phyloP scores from a whole-genome alignment of 192 early-diverging fungal species.

The Rhizophagus clarus region DNA sequence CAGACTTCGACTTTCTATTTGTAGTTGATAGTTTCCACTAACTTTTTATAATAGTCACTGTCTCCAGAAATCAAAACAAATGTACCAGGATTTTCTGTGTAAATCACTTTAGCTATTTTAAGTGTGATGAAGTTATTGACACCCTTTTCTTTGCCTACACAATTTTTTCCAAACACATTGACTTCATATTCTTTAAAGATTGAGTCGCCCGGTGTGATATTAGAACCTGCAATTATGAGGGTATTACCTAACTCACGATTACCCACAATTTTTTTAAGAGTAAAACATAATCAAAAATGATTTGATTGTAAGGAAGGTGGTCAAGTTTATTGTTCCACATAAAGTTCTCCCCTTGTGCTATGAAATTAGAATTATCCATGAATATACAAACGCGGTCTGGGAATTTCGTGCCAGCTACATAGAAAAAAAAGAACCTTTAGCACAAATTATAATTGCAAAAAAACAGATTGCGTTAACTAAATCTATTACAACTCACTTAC shows the following conservation, averaged over 20 bases:
- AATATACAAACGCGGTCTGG: slow-evolving; percentile 3
- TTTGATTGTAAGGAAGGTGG: not conserved
- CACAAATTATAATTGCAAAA: too few species aligned
- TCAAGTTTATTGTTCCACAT: not conserved
- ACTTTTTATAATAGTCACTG: not conserved
- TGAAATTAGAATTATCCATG: slow-evolving; percentile 16
- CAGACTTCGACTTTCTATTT: slow-evolving; percentile 10
- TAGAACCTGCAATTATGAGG: slow-evolving; percentile 1
- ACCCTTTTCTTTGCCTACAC: not conserved
- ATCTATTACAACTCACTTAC: too few species aligned
- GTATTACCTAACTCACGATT: slow-evolving; percentile 4
- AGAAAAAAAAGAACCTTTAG: not conserved
- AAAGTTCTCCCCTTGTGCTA: not conserved
- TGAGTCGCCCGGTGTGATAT: not conserved
- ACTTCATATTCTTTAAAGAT: slow-evolving; percentile 16
- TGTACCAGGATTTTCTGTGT: slow-evolving; percentile 11
- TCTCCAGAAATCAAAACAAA: slow-evolving; percentile 3
- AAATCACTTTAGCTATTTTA: not conserved
- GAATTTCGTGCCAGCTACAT: slow-evolving; percentile 1
- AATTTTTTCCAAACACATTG: slow-evolving; percentile 1
- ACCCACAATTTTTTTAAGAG: slow-evolving; percentile 10
- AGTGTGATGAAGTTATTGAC: not conserved
- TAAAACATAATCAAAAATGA: slow-evolving; percentile 11
- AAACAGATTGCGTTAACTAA: too few species aligned
- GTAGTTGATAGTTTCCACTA: not conserved